phyloP scores from a whole-genome alignment of 2,329 filamentous ascomycete genomes.

The Clarireedia monteithiana region DNA sequence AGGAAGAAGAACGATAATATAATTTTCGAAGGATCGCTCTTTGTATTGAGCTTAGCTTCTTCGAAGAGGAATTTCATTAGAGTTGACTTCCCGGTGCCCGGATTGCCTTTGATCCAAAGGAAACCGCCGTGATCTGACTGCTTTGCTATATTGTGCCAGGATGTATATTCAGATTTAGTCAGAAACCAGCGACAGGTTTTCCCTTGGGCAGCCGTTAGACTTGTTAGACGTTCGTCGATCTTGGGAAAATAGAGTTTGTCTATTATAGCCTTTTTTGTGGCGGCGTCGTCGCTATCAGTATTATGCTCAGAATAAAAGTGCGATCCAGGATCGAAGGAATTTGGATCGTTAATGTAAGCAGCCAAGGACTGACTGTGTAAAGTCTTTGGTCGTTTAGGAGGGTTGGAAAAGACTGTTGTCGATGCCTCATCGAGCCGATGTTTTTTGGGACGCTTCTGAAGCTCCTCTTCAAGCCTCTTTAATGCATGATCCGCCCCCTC shows the following conservation, averaged over 20 bases:
- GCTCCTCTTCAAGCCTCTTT: slow-evolving; percentile 28
- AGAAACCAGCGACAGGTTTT: slow-evolving; percentile 37
- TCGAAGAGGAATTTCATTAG: slow-evolving; percentile 34
- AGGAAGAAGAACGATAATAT: slow-evolving; percentile 31
- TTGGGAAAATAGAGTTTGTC: slow-evolving; percentile 33
- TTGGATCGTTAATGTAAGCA: background rate
- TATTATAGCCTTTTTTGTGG: slow-evolving; percentile 22
- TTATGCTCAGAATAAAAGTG: background rate
- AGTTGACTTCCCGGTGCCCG: slow-evolving; percentile 39
- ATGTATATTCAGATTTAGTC: slow-evolving; percentile 26
- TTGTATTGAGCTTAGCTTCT: slow-evolving; percentile 18
- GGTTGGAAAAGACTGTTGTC: slow-evolving; percentile 2
- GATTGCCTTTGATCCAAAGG: slow-evolving; percentile 41
- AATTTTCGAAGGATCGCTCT: slow-evolving; percentile 15
- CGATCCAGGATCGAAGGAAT: background rate
- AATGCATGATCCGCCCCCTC: slow-evolving; percentile 29
- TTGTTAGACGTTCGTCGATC: slow-evolving; percentile 32
- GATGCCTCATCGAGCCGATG: slow-evolving; percentile 10
- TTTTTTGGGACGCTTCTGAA: slow-evolving; percentile 17
- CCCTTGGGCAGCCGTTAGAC: slow-evolving; percentile 31
- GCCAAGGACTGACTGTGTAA: background rate
- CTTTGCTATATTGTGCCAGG: slow-evolving; percentile 31
- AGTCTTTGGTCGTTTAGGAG: slow-evolving; percentile 13
- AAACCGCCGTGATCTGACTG: slow-evolving; percentile 32
- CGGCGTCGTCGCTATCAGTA: background rate